Evolutionary conservation across 2,329 filamentous ascomycete genomes (phyloP), one percentile per base, ranked within the genome.

Genomic region (Aspergillus tubingensis): DNA sequence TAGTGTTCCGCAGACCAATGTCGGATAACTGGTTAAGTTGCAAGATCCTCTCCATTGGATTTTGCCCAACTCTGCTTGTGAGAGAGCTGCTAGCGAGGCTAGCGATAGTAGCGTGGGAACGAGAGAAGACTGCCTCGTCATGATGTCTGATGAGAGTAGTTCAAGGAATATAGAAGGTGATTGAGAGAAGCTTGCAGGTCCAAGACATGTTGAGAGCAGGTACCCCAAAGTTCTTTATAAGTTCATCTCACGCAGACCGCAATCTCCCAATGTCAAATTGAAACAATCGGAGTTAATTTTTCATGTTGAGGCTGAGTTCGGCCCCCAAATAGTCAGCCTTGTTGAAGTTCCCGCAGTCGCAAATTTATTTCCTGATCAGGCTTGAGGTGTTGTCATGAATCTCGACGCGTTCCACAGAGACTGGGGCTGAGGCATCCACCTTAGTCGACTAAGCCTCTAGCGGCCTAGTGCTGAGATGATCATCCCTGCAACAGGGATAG

Each of bases 1-100:
- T 8, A 60, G 44, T 19, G 58, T 54, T n/a, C 54, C 61, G 32
- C 61, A 62, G 19, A 44, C 13, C 41, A 44, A 23, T 23, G 17
- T 10, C 3, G 53, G 44, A 2, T 8, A 39, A 55, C 30, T 55
- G 8, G 53, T 55, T 15, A 41, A 27, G 41, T 32, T 27, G 11
- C 53, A 55, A 10, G 19, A 41, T 21, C 53, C 53, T 55, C 27
- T 55, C 53, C 53, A 55, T 3, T 48, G 39, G 25, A 55, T 47
- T 13, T 55, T 55, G n/a, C 53, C 53, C 11, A 55, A 19, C 32
- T 55, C 53, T 21, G 53, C 53, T 36, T 55, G 53, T 15, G 53
- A 19, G 25, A 47, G 15, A 17, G 53, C 25, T 8, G 53, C 53
- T 5, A 44, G 41, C 13, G 41, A 44, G 6, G 41, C 41, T 15